Evolutionary conservation across 441 rosid species (phyloP).

Genomic region (Populus hybrid): DNA sequence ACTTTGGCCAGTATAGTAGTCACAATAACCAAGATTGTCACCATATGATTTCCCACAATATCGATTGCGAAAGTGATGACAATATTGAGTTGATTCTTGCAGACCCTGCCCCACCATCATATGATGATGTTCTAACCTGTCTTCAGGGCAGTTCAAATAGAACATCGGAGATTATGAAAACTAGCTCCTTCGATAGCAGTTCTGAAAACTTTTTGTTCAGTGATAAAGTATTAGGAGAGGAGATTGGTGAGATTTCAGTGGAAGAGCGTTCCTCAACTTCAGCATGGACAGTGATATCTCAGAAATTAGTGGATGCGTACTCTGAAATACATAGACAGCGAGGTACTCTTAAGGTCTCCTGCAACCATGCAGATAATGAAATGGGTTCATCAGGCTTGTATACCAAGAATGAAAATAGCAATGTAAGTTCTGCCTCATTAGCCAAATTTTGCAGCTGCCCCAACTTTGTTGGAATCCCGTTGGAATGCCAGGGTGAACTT

Average conservation of each 20-base stretch:
- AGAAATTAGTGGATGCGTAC: constrained; percentile 61
- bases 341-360: constrained; percentile 47
- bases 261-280: constrained; percentile 66
- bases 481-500: constrained; percentile 41
- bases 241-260: constrained; percentile 73
- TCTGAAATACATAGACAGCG: constrained; percentile 39
- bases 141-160: constrained; percentile 34
- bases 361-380: constrained; percentile 63
- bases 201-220: constrained; percentile 25
- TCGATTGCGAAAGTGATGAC: constrained; percentile 45
- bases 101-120: constrained; percentile 64
- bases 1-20: constrained; percentile 28
- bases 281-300: constrained; percentile 76
- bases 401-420: constrained; percentile 38
- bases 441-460: constrained; percentile 66
- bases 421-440: constrained; percentile 33
- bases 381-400: constrained; percentile 35
- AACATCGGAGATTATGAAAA: constrained; percentile 27
- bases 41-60: constrained; percentile 22
- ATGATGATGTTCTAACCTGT: constrained; percentile 63
- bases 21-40: constrained; percentile 35
- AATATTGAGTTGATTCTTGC: constrained; percentile 61
- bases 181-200: constrained; percentile 29
- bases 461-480: constrained; percentile 30
- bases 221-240: constrained; percentile 38